phyloP scores from a whole-genome alignment of 2,329 filamentous ascomycete species.

The Cladosporium velox region DNA sequence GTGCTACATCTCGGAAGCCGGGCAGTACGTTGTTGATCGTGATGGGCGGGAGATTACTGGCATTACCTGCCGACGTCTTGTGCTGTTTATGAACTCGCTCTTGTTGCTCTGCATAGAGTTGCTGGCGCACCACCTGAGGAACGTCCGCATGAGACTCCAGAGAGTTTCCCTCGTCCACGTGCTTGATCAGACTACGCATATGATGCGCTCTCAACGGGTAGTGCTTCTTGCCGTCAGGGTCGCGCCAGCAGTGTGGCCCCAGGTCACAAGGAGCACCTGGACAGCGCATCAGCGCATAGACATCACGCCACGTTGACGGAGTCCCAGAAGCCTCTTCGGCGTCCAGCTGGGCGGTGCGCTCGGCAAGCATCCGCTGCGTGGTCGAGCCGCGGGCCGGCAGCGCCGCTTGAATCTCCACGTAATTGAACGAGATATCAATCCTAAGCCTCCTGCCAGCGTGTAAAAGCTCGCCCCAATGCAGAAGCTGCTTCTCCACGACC shows the following conservation, averaged over 20 bases:
- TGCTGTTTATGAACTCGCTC: neutral
- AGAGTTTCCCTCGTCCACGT: neutral
- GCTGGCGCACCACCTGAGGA: neutral
- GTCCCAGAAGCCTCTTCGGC: neutral
- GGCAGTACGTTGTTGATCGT: neutral
- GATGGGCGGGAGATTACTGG: neutral
- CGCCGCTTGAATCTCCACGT: neutral
- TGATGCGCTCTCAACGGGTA: neutral
- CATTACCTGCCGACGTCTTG: neutral
- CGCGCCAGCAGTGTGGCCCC: neutral
- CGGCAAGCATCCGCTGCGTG: neutral
- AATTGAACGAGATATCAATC: neutral
- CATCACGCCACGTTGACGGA: neutral
- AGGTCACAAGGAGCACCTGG: neutral
- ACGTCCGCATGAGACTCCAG: neutral
- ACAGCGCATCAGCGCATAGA: neutral
- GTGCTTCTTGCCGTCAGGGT: neutral
- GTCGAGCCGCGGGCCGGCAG: neutral
- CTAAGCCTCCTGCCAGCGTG: neutral
- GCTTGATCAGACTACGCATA: neutral
- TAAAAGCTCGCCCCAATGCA: neutral
- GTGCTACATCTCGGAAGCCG: neutral
- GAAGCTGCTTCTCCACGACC: neutral
- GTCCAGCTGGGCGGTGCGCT: neutral
- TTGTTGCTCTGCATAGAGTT: neutral